Percentiles rank a stretch among this genome's conserved stretches.
Conservation (phyloP, 345 rosid species). For the Linum trigynum region DNA sequence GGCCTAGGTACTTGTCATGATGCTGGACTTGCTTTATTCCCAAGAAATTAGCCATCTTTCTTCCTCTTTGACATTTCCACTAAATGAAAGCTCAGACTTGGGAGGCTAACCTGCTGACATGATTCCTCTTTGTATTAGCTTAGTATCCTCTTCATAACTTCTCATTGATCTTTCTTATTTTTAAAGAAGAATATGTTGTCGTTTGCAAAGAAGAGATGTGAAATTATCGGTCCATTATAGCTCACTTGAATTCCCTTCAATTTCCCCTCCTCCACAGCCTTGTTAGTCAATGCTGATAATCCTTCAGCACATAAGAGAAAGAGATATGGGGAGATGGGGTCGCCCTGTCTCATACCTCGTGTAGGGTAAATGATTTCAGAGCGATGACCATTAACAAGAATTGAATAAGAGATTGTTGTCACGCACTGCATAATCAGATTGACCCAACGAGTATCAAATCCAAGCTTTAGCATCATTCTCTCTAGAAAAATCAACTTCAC, state of each 20-base stretch:
- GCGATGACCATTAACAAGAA: background rate
- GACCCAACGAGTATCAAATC: background rate
- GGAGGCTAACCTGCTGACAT: background rate
- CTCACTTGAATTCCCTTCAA: background rate
- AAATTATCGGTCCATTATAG: background rate
- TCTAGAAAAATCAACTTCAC: background rate
- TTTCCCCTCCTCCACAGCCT: background rate
- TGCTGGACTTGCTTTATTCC: too few relatives aligned
- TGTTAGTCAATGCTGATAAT: background rate
- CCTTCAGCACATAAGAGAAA: conserved; percentile 1
- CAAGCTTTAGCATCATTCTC: background rate
- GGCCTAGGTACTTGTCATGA: too few relatives aligned
- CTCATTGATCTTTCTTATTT: background rate
- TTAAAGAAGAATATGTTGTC: background rate
- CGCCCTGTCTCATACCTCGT: background rate
- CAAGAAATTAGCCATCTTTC: too few relatives aligned
- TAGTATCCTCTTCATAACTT: background rate
- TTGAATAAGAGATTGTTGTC: background rate
- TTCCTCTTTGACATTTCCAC: too few relatives aligned
- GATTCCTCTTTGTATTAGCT: background rate
- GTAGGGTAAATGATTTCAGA: background rate
- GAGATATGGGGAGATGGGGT: background rate
- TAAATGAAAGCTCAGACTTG: background rate
- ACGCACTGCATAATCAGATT: background rate
- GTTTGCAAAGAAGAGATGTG: background rate